Conservation (phyloP, 1,284 basidiomycete species). For the Hemileia vastatrix region DNA sequence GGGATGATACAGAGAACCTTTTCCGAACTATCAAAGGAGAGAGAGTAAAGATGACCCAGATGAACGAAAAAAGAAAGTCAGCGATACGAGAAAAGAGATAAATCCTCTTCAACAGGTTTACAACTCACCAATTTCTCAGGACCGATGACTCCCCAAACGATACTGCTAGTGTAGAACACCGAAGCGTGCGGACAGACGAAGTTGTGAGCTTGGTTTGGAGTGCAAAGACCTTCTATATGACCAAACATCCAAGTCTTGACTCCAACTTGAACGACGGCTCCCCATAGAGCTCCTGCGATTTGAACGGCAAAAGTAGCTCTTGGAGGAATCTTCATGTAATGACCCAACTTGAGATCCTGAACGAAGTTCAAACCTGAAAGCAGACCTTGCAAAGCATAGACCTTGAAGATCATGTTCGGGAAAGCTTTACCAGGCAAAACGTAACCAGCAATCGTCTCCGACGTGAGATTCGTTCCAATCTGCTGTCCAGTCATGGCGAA, state of each 20-base stretch:
- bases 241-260: slow-evolving; percentile 75
- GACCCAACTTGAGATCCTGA: slow-evolving; percentile 87
- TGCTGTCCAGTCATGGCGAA: slow-evolving; percentile 81
- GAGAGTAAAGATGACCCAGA: too few relatives aligned
- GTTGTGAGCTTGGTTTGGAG: slow-evolving; percentile 53
- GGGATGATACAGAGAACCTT: slow-evolving; percentile 62
- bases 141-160: slow-evolving; percentile 65
- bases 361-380: slow-evolving; percentile 66
- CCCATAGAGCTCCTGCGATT: too few relatives aligned
- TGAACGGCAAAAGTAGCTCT: slow-evolving; percentile 78
- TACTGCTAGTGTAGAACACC: slow-evolving; percentile 77
- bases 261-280: slow-evolving; percentile 72
- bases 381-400: slow-evolving; percentile 72
- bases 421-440: slow-evolving; percentile 72
- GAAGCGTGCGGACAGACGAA: slow-evolving; percentile 75
- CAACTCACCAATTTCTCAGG: too few relatives aligned
- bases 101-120: too few relatives aligned
- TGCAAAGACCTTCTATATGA: slow-evolving; percentile 68
- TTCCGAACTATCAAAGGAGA: slow-evolving; percentile 61
- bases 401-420: slow-evolving; percentile 92
- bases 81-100: slow-evolving; percentile 1
- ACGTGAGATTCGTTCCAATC: slow-evolving; percentile 69
- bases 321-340: slow-evolving; percentile 95
- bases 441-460: slow-evolving; percentile 84
- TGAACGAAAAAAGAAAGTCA: too few relatives aligned